Percentiles rank a stretch among this genome's conserved stretches.
These are phyloP conservation scores for Stagonosporopsis vannaccii DNA, from an alignment of 2,329 filamentous ascomycete genomes.

Conservation along the genomic window DNA sequence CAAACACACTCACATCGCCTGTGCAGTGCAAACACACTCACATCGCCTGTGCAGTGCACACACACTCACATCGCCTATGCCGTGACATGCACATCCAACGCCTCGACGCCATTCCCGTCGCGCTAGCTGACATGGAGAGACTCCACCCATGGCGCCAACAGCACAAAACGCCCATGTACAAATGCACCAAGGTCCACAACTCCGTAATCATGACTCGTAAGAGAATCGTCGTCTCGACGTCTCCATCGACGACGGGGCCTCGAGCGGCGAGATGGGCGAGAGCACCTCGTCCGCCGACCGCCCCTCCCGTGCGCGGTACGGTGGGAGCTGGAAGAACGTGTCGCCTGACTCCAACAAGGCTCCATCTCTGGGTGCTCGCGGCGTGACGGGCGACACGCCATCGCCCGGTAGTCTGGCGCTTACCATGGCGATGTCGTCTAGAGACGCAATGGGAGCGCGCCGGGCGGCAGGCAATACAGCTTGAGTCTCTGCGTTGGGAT, in stretches of 20 bases:
- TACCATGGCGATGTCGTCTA: conserved; percentile 38
- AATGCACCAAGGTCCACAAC: background rate
- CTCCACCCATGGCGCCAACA: conserved; percentile 3
- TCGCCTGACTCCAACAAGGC: conserved; percentile 42
- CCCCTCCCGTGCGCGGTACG: conserved; percentile 28
- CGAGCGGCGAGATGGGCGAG: conserved; percentile 47
- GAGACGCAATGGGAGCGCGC: conserved; percentile 3
- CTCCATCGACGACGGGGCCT: conserved; percentile 31
- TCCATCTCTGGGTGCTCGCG: conserved; percentile 42
- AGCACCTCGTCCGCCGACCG: conserved; percentile 39
- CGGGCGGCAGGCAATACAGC: conserved; percentile 9
- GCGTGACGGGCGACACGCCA: conserved; percentile 40
- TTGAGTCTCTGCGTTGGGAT: conserved; percentile 33
- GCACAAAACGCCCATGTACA: background rate
- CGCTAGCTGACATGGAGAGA: background rate
- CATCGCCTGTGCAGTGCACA: too few relatives aligned
- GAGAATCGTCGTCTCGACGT: conserved; percentile 46
- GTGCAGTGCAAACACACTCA: too few relatives aligned
- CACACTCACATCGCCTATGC: too few relatives aligned
- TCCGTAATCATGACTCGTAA: conserved; percentile 44
- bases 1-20: too few relatives aligned
- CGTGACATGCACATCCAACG: background rate
- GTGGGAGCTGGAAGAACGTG: conserved; percentile 39
- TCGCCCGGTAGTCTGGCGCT: conserved; percentile 30
- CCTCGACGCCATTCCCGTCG: conserved; percentile 11